Percentiles rank a stretch among this genome's conserved stretches.
Evolutionary conservation across 2,329 filamentous ascomycete species (phyloP).

Genomic region (Emmonsia crescens): DNA sequence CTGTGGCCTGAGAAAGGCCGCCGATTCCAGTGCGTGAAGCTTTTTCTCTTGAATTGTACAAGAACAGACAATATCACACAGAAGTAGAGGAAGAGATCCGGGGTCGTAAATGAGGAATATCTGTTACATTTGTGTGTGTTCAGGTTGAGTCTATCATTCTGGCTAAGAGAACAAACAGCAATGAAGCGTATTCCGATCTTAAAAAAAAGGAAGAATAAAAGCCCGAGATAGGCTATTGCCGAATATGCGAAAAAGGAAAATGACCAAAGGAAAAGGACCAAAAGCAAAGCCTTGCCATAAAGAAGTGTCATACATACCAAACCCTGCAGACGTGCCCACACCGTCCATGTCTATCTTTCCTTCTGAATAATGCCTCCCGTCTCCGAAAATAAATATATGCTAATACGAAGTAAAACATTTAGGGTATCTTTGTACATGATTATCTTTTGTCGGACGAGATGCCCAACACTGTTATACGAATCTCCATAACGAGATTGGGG

Average conservation of each 20-base stretch:
- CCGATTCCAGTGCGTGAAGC: neutral
- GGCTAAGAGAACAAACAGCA: neutral
- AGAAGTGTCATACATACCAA: neutral
- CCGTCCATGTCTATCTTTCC: neutral
- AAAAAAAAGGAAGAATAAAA: neutral
- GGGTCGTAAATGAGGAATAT: neutral
- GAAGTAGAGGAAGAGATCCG: neutral
- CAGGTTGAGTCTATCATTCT: neutral
- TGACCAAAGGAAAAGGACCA: neutral
- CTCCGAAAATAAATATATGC: neutral
- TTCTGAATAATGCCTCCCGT: neutral
- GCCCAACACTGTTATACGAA: neutral
- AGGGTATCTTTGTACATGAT: constrained; percentile 1
- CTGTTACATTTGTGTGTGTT: no score
- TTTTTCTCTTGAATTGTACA: neutral
- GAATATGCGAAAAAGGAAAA: neutral
- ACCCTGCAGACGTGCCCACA: neutral
- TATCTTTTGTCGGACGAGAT: neutral
- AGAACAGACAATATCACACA: neutral
- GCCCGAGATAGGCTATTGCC: neutral
- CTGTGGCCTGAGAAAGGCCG: neutral
- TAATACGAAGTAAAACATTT: neutral
- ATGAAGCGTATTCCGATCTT: neutral
- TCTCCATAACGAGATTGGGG: neutral
- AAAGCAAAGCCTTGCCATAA: neutral